Percentiles rank a stretch among this genome's conserved stretches.
Conservation (phyloP, 2,329 filamentous ascomycete species). For the Bipolaris victoriae region DNA sequence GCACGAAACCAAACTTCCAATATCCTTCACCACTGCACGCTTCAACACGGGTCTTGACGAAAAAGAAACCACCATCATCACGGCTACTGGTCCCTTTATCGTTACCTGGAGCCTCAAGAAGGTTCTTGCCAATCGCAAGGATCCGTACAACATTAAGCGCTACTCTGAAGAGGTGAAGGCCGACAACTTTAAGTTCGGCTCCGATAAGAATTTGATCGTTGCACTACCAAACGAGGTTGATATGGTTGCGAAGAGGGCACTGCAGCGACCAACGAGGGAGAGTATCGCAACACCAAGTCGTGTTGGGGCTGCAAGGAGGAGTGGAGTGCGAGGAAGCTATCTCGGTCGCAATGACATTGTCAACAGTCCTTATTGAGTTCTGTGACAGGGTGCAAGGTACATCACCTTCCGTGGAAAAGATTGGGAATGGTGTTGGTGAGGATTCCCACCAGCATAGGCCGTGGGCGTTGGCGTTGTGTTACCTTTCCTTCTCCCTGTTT, state of each 20-base stretch:
- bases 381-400: not conserved
- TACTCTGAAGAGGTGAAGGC: conserved; percentile 96
- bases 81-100: conserved; percentile 94
- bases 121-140: conserved; percentile 77
- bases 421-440: not conserved
- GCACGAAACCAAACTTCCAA: conserved; percentile 86
- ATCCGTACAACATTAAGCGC: conserved; percentile 94
- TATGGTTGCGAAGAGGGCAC: conserved; percentile 86
- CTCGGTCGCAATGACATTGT: conserved; percentile 84
- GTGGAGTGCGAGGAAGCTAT: conserved; percentile 65
- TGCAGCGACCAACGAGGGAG: conserved; percentile 89
- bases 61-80: conserved; percentile 92
- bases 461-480: conserved; percentile 1
- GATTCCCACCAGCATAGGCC: not conserved
- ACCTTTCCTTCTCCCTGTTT: not conserved
- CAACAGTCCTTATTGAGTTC: conserved; percentile 66
- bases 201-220: conserved; percentile 97
- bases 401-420: not conserved
- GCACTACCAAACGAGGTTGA: conserved; percentile 96
- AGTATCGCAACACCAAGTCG: conserved; percentile 74
- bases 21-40: conserved; percentile 87
- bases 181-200: conserved; percentile 97
- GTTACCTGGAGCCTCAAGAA: conserved; percentile 96
- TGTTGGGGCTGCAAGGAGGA: conserved; percentile 50
- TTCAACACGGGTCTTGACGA: conserved; percentile 88